phyloP scores from a whole-genome alignment of 768 basidiomycete species.

The Lentinula edodes region DNA sequence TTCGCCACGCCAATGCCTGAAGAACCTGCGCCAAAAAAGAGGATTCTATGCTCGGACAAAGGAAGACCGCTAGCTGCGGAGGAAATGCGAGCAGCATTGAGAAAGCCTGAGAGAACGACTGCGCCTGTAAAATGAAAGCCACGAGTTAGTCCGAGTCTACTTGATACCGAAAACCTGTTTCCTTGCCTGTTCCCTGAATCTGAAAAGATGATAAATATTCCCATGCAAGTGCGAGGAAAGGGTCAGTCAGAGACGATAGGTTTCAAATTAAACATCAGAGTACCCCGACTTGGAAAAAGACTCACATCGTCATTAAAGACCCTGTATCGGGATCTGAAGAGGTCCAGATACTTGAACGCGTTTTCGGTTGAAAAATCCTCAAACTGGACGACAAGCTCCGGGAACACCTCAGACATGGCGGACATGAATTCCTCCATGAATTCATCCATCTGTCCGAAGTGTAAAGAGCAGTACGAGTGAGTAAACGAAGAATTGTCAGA shows the following conservation, averaged over 20 bases:
- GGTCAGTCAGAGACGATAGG: not conserved
- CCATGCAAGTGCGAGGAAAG: not conserved
- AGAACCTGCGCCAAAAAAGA: conserved; percentile 91
- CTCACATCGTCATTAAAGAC: conserved; percentile 74
- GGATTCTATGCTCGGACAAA: conserved; percentile 71
- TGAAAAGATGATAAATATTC: conserved; percentile 11
- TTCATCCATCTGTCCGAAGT: conserved; percentile 46
- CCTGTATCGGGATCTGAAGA: conserved; percentile 51
- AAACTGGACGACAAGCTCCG: conserved; percentile 65
- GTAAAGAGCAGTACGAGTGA: not conserved
- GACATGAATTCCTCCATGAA: conserved; percentile 79
- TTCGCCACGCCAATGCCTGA: conserved; percentile 90
- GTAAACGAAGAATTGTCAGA: not conserved
- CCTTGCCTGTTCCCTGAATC: conserved; percentile 60
- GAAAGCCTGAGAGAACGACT: conserved; percentile 70
- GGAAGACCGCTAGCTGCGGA: conserved; percentile 40
- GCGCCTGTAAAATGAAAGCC: conserved; percentile 35
- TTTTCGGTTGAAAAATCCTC: conserved; percentile 78
- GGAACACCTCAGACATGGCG: conserved; percentile 60
- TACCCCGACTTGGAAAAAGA: conserved; percentile 9
- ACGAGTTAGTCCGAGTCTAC: not conserved
- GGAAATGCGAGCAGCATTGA: conserved; percentile 64
- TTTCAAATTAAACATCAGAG: not conserved
- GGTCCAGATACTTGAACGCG: conserved; percentile 67
- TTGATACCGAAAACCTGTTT: not conserved